Conservation (phyloP, 306 rosid species). For the Vigna radiata region DNA sequence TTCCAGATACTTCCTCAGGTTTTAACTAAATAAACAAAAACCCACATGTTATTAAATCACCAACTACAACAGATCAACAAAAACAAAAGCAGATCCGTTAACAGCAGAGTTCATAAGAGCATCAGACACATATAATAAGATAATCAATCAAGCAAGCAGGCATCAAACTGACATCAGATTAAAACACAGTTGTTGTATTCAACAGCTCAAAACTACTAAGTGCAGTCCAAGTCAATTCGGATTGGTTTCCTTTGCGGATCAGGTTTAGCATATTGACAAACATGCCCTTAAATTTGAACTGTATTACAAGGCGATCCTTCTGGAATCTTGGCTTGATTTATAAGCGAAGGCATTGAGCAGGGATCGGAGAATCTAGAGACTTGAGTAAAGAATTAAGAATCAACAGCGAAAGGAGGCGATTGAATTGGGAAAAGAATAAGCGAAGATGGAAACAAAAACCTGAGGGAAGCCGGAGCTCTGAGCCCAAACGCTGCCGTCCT, state of each 20-base stretch:
- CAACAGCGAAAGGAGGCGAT: not conserved
- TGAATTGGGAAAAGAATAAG: no score
- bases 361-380: not conserved
- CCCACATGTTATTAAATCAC: conserved; percentile 31
- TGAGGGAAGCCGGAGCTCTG: conserved; percentile 86
- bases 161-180: not conserved
- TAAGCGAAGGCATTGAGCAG: not conserved
- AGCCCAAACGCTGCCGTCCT: conserved; percentile 91
- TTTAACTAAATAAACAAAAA: conserved; percentile 29
- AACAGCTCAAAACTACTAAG: not conserved
- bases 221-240: not conserved
- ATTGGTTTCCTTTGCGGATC: not conserved
- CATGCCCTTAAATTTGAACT: not conserved
- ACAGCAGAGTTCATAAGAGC: not conserved
- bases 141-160: not conserved
- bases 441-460: conserved; percentile 54
- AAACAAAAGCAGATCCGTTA: not conserved
- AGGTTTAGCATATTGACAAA: not conserved
- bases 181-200: not conserved
- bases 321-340: not conserved
- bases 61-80: not conserved
- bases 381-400: no score
- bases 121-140: not conserved
- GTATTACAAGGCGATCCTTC: not conserved
- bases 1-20: not conserved